Conservation (phyloP, 2,329 filamentous ascomycete species). For the Aspergillus hiratsukae region DNA sequence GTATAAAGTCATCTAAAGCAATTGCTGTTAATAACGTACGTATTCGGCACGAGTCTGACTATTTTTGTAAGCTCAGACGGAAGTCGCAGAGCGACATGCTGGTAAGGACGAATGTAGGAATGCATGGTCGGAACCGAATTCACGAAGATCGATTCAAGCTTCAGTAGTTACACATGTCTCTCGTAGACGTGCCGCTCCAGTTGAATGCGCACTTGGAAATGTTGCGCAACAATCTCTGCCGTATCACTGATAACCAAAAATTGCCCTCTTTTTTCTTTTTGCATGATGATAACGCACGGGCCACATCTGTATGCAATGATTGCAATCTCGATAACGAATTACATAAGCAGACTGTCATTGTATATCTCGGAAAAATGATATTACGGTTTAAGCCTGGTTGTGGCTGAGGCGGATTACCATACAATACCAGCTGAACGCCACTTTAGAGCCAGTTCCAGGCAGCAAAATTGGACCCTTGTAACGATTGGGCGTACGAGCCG, state of each 20-base stretch:
- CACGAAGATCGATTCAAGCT: not conserved
- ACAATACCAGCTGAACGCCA: not conserved
- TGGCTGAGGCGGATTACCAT: slow-evolving; percentile 1
- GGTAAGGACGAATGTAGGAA: slow-evolving; percentile 34
- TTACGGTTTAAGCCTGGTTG: not conserved
- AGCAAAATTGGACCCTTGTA: not conserved
- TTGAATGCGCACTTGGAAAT: not conserved
- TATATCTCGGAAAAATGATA: slow-evolving; percentile 1
- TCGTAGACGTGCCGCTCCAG: not conserved
- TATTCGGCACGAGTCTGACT: slow-evolving; percentile 57
- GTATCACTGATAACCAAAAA: not conserved
- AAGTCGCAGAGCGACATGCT: slow-evolving; percentile 34
- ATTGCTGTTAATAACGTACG: slow-evolving; percentile 48
- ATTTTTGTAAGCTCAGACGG: slow-evolving; percentile 57
- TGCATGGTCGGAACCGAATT: slow-evolving; percentile 25
- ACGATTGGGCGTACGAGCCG: not conserved
- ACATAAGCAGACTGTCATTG: slow-evolving; percentile 4
- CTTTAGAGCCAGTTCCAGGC: not conserved
- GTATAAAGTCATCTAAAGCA: not conserved
- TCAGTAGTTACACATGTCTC: not conserved
- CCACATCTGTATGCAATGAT: slow-evolving; percentile 6
- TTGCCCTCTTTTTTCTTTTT: slow-evolving; percentile 11
- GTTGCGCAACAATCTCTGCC: not conserved
- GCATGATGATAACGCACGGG: slow-evolving; percentile 19
- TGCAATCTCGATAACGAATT: slow-evolving; percentile 4